phyloP scores from a whole-genome alignment of 2,329 filamentous ascomycete species.

The Graphilbum ipis-grandicollis region DNA sequence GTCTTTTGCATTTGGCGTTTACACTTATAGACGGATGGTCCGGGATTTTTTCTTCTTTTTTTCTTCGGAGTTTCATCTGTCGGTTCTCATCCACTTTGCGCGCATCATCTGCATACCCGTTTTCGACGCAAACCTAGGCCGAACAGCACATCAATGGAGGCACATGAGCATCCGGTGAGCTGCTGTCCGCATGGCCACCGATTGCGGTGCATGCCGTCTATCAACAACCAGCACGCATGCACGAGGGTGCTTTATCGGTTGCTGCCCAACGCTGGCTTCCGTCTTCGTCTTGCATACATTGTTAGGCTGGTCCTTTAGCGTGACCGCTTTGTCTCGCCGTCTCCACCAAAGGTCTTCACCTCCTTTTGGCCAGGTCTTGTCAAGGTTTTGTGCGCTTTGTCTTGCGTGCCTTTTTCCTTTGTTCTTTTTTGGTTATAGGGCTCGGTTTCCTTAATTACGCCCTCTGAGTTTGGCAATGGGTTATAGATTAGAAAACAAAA shows the following conservation, averaged over 20 bases:
- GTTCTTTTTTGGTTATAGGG: background rate
- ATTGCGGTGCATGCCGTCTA: background rate
- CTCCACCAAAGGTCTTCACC: background rate
- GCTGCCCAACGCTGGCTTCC: background rate
- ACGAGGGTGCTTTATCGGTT: background rate
- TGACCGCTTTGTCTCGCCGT: background rate
- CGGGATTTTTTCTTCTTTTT: no score
- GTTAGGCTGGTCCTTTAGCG: background rate
- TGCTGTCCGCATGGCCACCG: background rate
- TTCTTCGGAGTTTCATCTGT: no score
- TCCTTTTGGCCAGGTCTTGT: background rate
- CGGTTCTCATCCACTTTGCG: no score
- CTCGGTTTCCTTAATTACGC: no score
- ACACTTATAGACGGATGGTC: no score
- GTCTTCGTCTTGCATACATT: background rate
- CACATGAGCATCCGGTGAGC: background rate
- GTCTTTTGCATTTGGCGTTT: no score
- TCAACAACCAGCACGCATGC: background rate
- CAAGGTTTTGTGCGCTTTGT: background rate
- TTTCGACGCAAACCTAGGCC: no score
- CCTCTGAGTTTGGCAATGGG: background rate
- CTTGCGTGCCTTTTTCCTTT: background rate
- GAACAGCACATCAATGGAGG: background rate
- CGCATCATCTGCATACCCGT: no score
- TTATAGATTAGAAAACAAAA: no score